phyloP scores from a whole-genome alignment of 2,329 filamentous ascomycete species.

The Dactylellina sp. region DNA sequence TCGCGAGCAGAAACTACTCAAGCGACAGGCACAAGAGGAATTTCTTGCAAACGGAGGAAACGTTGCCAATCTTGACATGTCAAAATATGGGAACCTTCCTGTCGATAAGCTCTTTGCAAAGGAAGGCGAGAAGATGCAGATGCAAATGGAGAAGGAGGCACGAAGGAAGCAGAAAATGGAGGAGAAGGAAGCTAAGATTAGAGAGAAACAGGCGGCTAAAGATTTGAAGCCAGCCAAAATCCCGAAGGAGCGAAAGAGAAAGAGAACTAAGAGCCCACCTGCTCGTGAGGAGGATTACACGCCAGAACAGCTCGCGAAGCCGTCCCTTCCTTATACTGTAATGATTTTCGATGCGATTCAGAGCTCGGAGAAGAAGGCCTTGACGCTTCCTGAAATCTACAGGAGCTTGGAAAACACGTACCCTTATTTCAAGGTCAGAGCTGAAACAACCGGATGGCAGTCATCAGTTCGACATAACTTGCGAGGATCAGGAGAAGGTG shows the following conservation, averaged over 20 bases:
- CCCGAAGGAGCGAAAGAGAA: conserved; percentile 62
- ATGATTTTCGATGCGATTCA: conserved; percentile 71
- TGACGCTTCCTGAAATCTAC: conserved; percentile 73
- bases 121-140: conserved; percentile 46
- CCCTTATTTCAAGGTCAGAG: conserved; percentile 70
- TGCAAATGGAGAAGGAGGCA: conserved; percentile 44
- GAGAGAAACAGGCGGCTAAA: conserved; percentile 44
- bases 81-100: conserved; percentile 38
- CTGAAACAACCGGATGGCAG: conserved; percentile 71
- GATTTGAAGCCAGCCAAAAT: conserved; percentile 46
- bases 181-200: conserved; percentile 57
- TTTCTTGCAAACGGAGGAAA: conserved; percentile 58
- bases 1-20: conserved; percentile 57
- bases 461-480: conserved; percentile 74
- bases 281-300: conserved; percentile 66
- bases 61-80: conserved; percentile 55
- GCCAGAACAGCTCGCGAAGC: conserved; percentile 78
- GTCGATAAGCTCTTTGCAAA: conserved; percentile 41
- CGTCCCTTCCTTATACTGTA: conserved; percentile 70
- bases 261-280: conserved; percentile 69
- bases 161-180: conserved; percentile 56
- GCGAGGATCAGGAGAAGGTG: conserved; percentile 61
- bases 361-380: conserved; percentile 66
- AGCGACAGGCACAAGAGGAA: conserved; percentile 57
- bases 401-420: conserved; percentile 71